Evolutionary conservation across 1,139 yeast species (phyloP), one percentile per base, ranked within the genome.

Genomic region (Pichia sp.): DNA sequence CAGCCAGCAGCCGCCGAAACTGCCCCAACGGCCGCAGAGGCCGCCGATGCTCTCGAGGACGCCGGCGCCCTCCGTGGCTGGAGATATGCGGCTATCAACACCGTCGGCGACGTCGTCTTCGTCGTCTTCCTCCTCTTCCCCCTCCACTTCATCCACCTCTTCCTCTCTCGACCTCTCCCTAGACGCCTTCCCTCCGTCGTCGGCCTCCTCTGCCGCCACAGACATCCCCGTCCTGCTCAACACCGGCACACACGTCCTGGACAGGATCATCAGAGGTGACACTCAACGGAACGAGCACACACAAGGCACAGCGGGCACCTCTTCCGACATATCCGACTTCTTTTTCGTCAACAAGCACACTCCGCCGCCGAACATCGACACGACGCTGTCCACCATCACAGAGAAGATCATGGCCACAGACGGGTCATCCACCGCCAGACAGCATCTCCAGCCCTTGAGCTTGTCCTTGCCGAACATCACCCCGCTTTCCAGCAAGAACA

Each of bases 261-360:
- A 7, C 27, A 24, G 27, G 10, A 24, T 24, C 27, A 24, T 24
- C 27, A 24, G 27, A 24, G 27, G 27, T 8, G 10, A 10, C 7
- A 24, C 10, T 24, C 27, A n/a, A n/a, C n/a, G n/a, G n/a, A n/a
- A n/a, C n/a, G n/a, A n/a, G n/a, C n/a, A n/a, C n/a, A n/a, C n/a
- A n/a, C n/a, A n/a, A n/a, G n/a, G n/a, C n/a, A n/a, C n/a, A n/a
- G n/a, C n/a, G n/a, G n/a, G n/a, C n/a, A n/a, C n/a, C n/a, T n/a
- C n/a, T n/a, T 17, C 39, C 39, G 28, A 36, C 39, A 27, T 18
- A 19, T 36, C 39, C 39, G 39, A 36, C 19, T 36, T 36, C 39
- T 36, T 36, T 36, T 36, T 36, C n/a, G 11, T 36, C 31, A 36
- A 36, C 10, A 24, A 24, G 10, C 10, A 8, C 9, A 24, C 27